Evolutionary conservation across 345 rosid species (phyloP), one percentile per base, ranked within the genome.

Genomic region (Pistacia vera): DNA sequence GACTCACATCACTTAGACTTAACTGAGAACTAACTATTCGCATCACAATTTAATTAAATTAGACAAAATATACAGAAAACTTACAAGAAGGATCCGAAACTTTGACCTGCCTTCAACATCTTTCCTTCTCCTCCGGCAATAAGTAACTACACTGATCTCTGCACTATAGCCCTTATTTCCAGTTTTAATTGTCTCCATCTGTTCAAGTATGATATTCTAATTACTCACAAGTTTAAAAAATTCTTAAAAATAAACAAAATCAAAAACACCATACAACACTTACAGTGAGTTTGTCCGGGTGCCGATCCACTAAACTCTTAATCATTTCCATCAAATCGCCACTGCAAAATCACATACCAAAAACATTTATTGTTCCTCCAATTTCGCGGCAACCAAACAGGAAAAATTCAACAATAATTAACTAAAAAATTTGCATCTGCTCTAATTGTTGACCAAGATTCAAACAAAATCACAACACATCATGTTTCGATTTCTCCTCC

Each of bases 31-130:
- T 48, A 25, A 33, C 9, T 4, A 18, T 11, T 22, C 6, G 4
- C 30, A 33, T 70, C 2, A 70, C 28, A 64, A 51, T 70, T 66
- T 63, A 55, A 77, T 44, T 62, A 66, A 54, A 61, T 22, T 33
- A 67, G 12, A 36, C 4, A 61, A 75, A 28, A 59, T 16, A 30
- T 18, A 30, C 4, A 57, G 58, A 75, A 56, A 74, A 93, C 97
- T 88, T 91, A 97, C 98, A 65, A 97, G 97, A 80, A 97, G 97
- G 76, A 97, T 88, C 79, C 99, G 87, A 73, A 94, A 92, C 88
- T 90, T 90, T 7, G 97, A 86, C 72, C 83, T 76, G 36, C 86
- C 92, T 75, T 85, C 88, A 66, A 44, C 58, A 16, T 85, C 88
- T 75, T 75, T 79, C 61, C 81, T 66, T 73, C 82, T 80, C 8